Evolutionary conservation across 352 stramenopile genomes (phyloP).

Genomic region (Phytophthora boehmeriae): DNA sequence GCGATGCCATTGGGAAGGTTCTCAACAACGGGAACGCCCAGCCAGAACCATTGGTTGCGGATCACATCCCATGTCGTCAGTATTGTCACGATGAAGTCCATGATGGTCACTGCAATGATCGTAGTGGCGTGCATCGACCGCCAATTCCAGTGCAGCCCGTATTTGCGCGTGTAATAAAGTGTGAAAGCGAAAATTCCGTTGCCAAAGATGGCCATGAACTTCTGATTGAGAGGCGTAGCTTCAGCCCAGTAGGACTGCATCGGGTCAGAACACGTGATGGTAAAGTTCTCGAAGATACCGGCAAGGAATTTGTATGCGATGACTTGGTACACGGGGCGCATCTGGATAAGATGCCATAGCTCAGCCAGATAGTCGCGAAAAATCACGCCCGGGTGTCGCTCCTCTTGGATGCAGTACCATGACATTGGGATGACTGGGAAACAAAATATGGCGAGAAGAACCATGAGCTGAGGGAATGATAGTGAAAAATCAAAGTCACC

Average conservation of each 20-base stretch:
- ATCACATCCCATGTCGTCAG: conserved; percentile 43
- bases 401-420: conserved; percentile 56
- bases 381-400: conserved; percentile 31
- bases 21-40: conserved; percentile 37
- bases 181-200: conserved; percentile 35
- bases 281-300: conserved; percentile 47
- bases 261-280: conserved; percentile 26
- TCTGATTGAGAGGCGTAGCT: conserved; percentile 40
- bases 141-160: conserved; percentile 49
- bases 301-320: conserved; percentile 47
- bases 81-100: conserved; percentile 37
- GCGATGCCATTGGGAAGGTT: conserved; percentile 39
- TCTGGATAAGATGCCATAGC: conserved; percentile 41
- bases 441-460: conserved; percentile 39
- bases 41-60: conserved; percentile 57
- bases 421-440: conserved; percentile 50
- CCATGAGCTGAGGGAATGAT: conserved; percentile 48
- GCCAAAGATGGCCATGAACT: conserved; percentile 38
- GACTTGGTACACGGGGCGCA: conserved; percentile 51
- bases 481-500: conserved; percentile 55
- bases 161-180: conserved; percentile 37
- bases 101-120: conserved; percentile 27
- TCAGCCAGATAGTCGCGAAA: conserved; percentile 47
- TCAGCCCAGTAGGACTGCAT: conserved; percentile 41
- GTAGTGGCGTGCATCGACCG: conserved; percentile 37